These are phyloP conservation scores for Crithidia sp. DNA, from an alignment of 208 protist genomes.

Conservation along the genomic window DNA sequence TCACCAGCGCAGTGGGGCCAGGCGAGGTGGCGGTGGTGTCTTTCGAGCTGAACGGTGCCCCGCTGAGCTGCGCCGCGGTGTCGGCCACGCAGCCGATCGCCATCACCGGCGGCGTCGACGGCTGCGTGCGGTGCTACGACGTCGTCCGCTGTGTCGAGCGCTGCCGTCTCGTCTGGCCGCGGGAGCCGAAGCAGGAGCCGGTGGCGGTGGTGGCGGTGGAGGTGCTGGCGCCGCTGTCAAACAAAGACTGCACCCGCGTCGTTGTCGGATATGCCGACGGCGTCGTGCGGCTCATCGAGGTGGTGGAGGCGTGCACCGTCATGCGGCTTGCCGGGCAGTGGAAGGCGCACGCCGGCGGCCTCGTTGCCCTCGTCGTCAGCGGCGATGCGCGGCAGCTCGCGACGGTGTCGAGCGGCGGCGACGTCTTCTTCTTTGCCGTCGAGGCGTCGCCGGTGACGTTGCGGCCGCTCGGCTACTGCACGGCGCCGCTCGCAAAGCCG, in stretches of 20 bases:
- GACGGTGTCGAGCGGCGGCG: slow-evolving; percentile 79
- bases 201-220: slow-evolving; percentile 25
- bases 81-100: slow-evolving; percentile 82
- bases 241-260: slow-evolving; percentile 38
- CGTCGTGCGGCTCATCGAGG: slow-evolving; percentile 73
- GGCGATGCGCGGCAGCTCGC: slow-evolving; percentile 69
- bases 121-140: slow-evolving; percentile 90
- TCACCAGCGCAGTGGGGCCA: background rate
- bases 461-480: slow-evolving; percentile 83
- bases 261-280: slow-evolving; percentile 90
- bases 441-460: slow-evolving; percentile 28
- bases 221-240: slow-evolving; percentile 20
- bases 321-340: slow-evolving; percentile 53
- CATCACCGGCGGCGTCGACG: slow-evolving; percentile 93
- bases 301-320: slow-evolving; percentile 14
- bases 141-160: slow-evolving; percentile 77
- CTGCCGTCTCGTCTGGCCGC: slow-evolving; percentile 32
- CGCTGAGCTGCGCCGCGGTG: slow-evolving; percentile 77
- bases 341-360: slow-evolving; percentile 65
- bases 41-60: slow-evolving; percentile 90
- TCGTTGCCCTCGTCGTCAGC: slow-evolving; percentile 70
- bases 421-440: slow-evolving; percentile 95
- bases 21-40: slow-evolving; percentile 1
- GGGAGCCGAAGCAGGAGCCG: background rate
- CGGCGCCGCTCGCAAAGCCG: slow-evolving; percentile 51